Conservation (phyloP, 805 yeast species). For the Cyberlindnera xishuangbannaensis region DNA sequence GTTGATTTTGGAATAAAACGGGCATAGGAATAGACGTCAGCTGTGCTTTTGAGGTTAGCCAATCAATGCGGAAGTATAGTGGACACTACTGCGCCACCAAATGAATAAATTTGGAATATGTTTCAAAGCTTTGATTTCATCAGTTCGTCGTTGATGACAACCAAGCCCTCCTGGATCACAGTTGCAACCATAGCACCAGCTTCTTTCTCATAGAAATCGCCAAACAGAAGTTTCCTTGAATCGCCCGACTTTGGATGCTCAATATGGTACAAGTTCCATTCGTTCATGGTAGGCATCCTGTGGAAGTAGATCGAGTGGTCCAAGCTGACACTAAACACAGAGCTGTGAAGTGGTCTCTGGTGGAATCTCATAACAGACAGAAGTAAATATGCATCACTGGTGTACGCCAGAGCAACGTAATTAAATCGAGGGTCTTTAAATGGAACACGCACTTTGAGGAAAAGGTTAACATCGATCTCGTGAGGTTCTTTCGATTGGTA, state of each 20-base stretch:
- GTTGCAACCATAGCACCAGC: slow-evolving; percentile 48
- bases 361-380: slow-evolving; percentile 48
- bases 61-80: no score
- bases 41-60: no score
- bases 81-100: no score
- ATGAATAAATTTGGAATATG: no score
- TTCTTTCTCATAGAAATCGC: slow-evolving; percentile 41
- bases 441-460: slow-evolving; percentile 11
- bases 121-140: slow-evolving; percentile 6
- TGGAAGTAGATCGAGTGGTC: slow-evolving; percentile 69
- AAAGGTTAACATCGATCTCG: slow-evolving; percentile 16
- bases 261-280: slow-evolving; percentile 49
- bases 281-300: slow-evolving; percentile 38
- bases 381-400: slow-evolving; percentile 53
- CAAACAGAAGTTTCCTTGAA: slow-evolving; percentile 50
- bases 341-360: slow-evolving; percentile 38
- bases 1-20: no score
- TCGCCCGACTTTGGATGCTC: slow-evolving; percentile 43
- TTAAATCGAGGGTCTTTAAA: slow-evolving; percentile 31
- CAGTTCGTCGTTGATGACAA: slow-evolving; percentile 18
- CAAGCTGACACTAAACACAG: slow-evolving; percentile 51
- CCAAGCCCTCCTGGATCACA: slow-evolving; percentile 62
- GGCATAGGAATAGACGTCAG: no score
- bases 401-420: slow-evolving; percentile 53
- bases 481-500: slow-evolving; percentile 15